Base-by-base conservation (phyloP, 208 protist genomes). In the Balamuthia mandrillaris region DNA sequence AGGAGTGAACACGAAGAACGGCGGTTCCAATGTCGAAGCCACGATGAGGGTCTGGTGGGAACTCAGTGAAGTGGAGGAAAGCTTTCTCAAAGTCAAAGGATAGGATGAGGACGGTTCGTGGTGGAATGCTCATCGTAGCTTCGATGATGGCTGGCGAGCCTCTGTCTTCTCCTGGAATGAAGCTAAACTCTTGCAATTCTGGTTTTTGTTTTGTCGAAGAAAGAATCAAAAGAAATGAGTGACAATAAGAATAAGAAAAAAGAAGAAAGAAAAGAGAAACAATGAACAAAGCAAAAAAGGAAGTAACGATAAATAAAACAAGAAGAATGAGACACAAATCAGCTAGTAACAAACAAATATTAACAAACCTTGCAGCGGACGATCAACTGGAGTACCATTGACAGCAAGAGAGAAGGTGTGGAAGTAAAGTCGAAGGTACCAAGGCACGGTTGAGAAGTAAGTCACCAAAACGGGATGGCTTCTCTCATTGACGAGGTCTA, bases 11-110 rank as follows among this genome's bases (percentile, higher is more conserved):
- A 54, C 56, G 16, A 83, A 2, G 54, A n/a, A 83, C n/a, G 37
- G 75, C 75, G n/a, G 75, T 39, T 1, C 52, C 52, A 16, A 83
- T 47, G 75, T 83, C 52, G 52, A 83, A 68, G 51, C 75, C 75
- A 1, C 75, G 12, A 37, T 83, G 75, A 4, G 75, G 75, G 18
- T 83, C 75, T 3, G 75, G 75, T 9, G 75, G 75, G 24, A 68
- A 83, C 54, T 83, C 75, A 12, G 75, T 33, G 37, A 68, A 83
- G 42, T 83, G 75, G 0, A 83, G 27, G 41, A 83, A 83, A 33
- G 54, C 75, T 31, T 83, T 83, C 54, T 83, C 75, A 21, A 66
- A 83, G 21, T 66, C 52, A 10, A 83, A 37, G n/a, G 49, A 56
- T 56, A 56, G n/a, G 49, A 18, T 18, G 49, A n/a, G 18, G 18